phyloP scores from a whole-genome alignment of 208 protist genomes.

The Trypanosoma conorhini region DNA sequence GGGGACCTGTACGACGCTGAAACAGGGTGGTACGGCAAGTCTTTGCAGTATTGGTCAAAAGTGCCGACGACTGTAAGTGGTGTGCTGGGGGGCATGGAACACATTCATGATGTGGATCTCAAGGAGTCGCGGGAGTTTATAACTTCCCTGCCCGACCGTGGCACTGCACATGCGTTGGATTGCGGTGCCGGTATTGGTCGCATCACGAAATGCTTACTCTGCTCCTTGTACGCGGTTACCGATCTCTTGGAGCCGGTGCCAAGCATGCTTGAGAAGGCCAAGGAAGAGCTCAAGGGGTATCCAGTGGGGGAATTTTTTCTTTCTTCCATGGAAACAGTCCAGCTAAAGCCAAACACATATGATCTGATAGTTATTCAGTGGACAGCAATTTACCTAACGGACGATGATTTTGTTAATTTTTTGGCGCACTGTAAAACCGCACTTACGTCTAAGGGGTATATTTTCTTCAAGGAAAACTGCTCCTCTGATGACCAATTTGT shows the following conservation, averaged over 20 bases:
- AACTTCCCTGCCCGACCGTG: conserved; percentile 51
- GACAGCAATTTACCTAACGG: conserved; percentile 93
- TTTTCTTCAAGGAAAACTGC: conserved; percentile 94
- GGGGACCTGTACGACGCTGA: conserved; percentile 74
- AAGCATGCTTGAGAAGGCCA: conserved; percentile 87
- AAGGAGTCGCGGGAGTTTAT: conserved; percentile 67
- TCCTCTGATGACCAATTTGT: conserved; percentile 52
- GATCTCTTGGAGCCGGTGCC: conserved; percentile 88
- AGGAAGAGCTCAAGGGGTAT: conserved; percentile 70
- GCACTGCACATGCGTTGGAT: conserved; percentile 77
- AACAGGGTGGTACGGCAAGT: conserved; percentile 89
- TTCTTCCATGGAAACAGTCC: conserved; percentile 77
- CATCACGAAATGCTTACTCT: conserved; percentile 78
- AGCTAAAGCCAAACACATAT: conserved; percentile 68
- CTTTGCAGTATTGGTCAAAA: conserved; percentile 86
- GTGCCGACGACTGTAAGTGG: conserved; percentile 85
- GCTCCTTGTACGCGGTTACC: conserved; percentile 58
- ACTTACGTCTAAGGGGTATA: conserved; percentile 77
- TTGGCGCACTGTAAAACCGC: conserved; percentile 70
- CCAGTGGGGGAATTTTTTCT: conserved; percentile 77
- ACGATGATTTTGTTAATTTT: conserved; percentile 91
- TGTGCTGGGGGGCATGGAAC: conserved; percentile 89
- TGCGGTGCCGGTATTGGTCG: conserved; percentile 93
- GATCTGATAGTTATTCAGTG: conserved; percentile 94
- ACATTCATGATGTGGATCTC: conserved; percentile 78